Percentiles rank a stretch among this genome's conserved stretches.
These are phyloP conservation scores for Radiomyces spectabilis DNA, from an alignment of 192 early-diverging fungal genomes.

Conservation along the genomic window DNA sequence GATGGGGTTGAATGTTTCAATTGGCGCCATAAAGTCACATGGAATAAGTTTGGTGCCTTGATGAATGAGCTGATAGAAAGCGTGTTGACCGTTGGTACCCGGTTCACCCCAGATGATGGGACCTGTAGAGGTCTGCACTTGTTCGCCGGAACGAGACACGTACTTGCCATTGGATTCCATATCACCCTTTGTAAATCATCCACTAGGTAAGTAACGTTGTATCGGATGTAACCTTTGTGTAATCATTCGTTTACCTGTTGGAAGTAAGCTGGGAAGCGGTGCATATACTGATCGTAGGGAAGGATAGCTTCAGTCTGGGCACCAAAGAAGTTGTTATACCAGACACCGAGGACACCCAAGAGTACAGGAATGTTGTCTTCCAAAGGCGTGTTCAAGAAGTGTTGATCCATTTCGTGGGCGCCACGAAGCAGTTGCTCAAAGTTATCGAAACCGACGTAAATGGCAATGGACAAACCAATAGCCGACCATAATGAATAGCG, in stretches of 20 bases:
- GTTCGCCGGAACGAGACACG: slow-evolving; percentile 71
- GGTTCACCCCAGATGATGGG: slow-evolving; percentile 99
- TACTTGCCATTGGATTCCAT: slow-evolving; percentile 99
- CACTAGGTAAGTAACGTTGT: slow-evolving; percentile 13
- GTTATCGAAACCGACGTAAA: slow-evolving; percentile 93
- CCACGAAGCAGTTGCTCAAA: slow-evolving; percentile 86
- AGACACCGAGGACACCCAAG: slow-evolving; percentile 82
- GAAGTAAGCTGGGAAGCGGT: slow-evolving; percentile 98
- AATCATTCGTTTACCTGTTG: slow-evolving; percentile 59
- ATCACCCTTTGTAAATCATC: too few species aligned
- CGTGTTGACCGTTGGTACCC: slow-evolving; percentile 98
- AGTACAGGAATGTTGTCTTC: slow-evolving; percentile 93
- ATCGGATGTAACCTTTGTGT: not conserved
- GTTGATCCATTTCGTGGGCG: slow-evolving; percentile 94
- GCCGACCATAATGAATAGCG: slow-evolving; percentile 99
- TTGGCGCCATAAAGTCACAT: slow-evolving; percentile 92
- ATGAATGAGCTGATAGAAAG: slow-evolving; percentile 99
- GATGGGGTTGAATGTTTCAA: slow-evolving; percentile 91
- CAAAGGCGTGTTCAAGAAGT: slow-evolving; percentile 85
- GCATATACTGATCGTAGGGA: slow-evolving; percentile 98
- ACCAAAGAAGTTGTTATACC: slow-evolving; percentile 99
- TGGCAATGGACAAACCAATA: slow-evolving; percentile 94
- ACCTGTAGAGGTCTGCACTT: slow-evolving; percentile 81
- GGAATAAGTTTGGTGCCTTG: slow-evolving; percentile 98
- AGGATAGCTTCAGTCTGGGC: slow-evolving; percentile 90